Evolutionary conservation across 2,329 filamentous ascomycete genomes (phyloP).

Genomic region (Cordyceps cicadae): DNA sequence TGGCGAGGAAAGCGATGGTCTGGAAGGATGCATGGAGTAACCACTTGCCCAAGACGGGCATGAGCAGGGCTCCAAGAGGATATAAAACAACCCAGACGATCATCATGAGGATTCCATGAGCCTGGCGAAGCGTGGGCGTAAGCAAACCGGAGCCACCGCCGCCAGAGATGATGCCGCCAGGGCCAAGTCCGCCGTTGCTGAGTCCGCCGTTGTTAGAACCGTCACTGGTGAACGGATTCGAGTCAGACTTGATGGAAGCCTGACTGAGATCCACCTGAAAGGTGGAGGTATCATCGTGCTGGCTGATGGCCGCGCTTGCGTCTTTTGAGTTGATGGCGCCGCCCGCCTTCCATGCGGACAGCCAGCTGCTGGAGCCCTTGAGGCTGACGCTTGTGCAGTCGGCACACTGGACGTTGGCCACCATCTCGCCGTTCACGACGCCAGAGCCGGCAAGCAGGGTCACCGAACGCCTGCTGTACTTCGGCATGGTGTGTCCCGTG

Average conservation of each 20-base stretch:
- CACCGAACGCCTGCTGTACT: constrained; percentile 33
- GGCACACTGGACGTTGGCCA: constrained; percentile 49
- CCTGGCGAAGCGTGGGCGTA: constrained; percentile 25
- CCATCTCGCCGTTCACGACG: constrained; percentile 42
- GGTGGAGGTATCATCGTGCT: constrained; percentile 36
- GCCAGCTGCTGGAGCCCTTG: constrained; percentile 37
- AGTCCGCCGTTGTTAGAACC: neutral
- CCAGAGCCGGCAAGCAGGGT: constrained; percentile 52
- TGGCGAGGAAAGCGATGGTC: constrained; percentile 41
- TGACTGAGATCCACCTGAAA: constrained; percentile 42
- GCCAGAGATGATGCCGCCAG: constrained; percentile 9
- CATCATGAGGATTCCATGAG: constrained; percentile 54
- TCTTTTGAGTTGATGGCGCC: constrained; percentile 35
- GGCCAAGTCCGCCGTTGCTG: neutral
- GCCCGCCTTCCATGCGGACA: constrained; percentile 46
- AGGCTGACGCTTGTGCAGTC: constrained; percentile 43
- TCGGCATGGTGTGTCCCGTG: constrained; percentile 39
- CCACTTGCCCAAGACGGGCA: constrained; percentile 52
- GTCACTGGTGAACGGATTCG: constrained; percentile 41
- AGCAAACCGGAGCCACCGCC: constrained; percentile 12
- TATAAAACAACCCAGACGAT: constrained; percentile 51
- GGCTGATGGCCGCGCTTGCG: constrained; percentile 29
- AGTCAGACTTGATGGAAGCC: constrained; percentile 37
- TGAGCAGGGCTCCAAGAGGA: constrained; percentile 51
- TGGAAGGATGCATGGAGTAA: constrained; percentile 51